These are phyloP conservation scores for Lachnellula cervina DNA, from an alignment of 2,329 filamentous ascomycete species.

Conservation along the genomic window DNA sequence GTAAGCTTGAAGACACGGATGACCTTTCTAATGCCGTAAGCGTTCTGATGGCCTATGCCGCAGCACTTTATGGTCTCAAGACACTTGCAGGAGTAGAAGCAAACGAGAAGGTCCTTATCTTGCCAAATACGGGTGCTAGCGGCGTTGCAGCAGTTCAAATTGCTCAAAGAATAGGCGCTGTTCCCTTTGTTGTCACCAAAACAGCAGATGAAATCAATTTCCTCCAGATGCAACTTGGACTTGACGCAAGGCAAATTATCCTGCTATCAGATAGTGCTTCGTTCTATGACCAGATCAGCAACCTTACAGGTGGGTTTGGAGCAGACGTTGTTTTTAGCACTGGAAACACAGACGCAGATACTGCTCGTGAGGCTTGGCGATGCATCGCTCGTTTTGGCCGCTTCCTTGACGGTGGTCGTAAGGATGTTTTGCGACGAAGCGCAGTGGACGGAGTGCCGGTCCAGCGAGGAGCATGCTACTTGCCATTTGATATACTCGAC, in stretches of 20 bases:
- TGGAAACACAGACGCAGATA: slow-evolving; percentile 18
- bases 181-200: slow-evolving; percentile 16
- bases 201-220: slow-evolving; percentile 8
- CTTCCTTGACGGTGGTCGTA: slow-evolving; percentile 32
- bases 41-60: not conserved
- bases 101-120: slow-evolving; percentile 10
- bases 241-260: slow-evolving; percentile 17
- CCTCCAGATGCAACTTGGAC: slow-evolving; percentile 18
- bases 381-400: slow-evolving; percentile 33
- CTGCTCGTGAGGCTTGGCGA: slow-evolving; percentile 24
- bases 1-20: not conserved
- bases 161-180: slow-evolving; percentile 14
- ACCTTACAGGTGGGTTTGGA: slow-evolving; percentile 18
- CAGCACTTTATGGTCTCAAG: slow-evolving; percentile 21
- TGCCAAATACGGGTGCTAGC: slow-evolving; percentile 11
- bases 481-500: slow-evolving; percentile 25
- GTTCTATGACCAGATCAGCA: not conserved
- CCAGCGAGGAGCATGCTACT: slow-evolving; percentile 24
- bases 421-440: slow-evolving; percentile 20
- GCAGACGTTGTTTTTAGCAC: slow-evolving; percentile 26
- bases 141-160: slow-evolving; percentile 23
- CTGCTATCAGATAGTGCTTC: not conserved
- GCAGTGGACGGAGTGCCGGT: slow-evolving; percentile 22
- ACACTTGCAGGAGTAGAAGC: slow-evolving; percentile 16
- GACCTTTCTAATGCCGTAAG: not conserved